These are phyloP conservation scores for Hydnomerulius pinastri DNA, from an alignment of 768 basidiomycete species.

Conservation along the genomic window DNA sequence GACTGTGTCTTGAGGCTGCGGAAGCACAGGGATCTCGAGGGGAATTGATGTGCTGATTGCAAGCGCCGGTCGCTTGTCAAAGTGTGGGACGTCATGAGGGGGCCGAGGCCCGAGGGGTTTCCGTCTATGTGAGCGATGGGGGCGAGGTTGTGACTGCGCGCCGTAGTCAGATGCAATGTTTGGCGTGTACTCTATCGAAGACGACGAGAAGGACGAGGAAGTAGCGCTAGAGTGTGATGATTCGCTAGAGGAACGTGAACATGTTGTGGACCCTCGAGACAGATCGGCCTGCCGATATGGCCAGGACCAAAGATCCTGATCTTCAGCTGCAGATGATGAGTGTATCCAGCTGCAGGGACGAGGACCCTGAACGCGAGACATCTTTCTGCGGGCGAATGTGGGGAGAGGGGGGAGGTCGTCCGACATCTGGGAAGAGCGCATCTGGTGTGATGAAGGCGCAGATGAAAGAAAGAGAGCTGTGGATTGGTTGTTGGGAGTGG, in stretches of 20 bases:
- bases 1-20: slow-evolving; percentile 9
- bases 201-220: slow-evolving; percentile 13
- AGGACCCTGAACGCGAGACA: slow-evolving; percentile 27
- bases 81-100: slow-evolving; percentile 11
- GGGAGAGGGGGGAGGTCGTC: slow-evolving; percentile 10
- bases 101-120: slow-evolving; percentile 31
- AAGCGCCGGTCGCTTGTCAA: slow-evolving; percentile 14
- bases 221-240: slow-evolving; percentile 16
- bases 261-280: slow-evolving; percentile 15
- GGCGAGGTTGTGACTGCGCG: neutral
- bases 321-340: slow-evolving; percentile 12
- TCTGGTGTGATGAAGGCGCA: neutral
- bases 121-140: slow-evolving; percentile 13
- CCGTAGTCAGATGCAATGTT: slow-evolving; percentile 5
- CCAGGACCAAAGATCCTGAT: slow-evolving; percentile 23
- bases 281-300: slow-evolving; percentile 4
- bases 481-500: neutral
- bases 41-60: slow-evolving; percentile 17
- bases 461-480: neutral
- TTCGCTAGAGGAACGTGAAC: slow-evolving; percentile 14
- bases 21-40: neutral
- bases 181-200: neutral
- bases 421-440: slow-evolving; percentile 10
- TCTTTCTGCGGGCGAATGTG: slow-evolving; percentile 8
- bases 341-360: slow-evolving; percentile 30